Base-by-base conservation (phyloP, 768 basidiomycete genomes). In the Lyophyllum atratum region DNA sequence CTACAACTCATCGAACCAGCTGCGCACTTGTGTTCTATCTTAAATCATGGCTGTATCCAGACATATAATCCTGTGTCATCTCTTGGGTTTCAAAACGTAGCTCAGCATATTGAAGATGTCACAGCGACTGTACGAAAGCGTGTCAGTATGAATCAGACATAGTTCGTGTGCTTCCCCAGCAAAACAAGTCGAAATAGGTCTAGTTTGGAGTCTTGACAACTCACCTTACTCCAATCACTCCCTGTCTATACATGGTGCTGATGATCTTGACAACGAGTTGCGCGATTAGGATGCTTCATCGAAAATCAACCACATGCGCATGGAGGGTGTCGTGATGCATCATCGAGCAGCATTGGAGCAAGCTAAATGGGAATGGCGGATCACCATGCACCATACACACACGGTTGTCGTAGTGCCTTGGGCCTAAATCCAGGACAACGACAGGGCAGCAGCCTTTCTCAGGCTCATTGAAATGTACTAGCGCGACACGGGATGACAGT, bases 191-290 rank as follows among this genome's bases (percentile, higher is more conserved):
- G 11, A 26, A 37, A 40, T 51, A n/a, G 49, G 37, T 40, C 40
- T 51, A 39, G 39, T 40, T 24, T 51, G 49, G 24, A 39, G 33
- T n/a, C 49, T 51, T 39, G 49, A 51, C 49, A 51, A 51, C 49
- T n/a, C 31, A n/a, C 29, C 19, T 15, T n/a, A 34, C 47, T 33
- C 47, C 47, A 49, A 37, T 34, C 48, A 33, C 19, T 34, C 34
- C 31, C 34, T 48, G 49, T 51, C 49, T 40, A 26, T 3, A 40
- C 1, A n/a, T 10, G 11, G 29, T 31, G 19, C 21, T 51, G 34
- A 51, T 51, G 49, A 26, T n/a, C 37, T 51, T 40, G 22, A 37
- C 49, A 26, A 11, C 28, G 40, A 22, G 7, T 45, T 45, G 21
- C 19, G 29, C 11, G 39, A 40, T 40, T 40, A n/a, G 4, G 4